Evolutionary conservation across 305 asterid species (phyloP).

Genomic region (Andrographis paniculata): DNA sequence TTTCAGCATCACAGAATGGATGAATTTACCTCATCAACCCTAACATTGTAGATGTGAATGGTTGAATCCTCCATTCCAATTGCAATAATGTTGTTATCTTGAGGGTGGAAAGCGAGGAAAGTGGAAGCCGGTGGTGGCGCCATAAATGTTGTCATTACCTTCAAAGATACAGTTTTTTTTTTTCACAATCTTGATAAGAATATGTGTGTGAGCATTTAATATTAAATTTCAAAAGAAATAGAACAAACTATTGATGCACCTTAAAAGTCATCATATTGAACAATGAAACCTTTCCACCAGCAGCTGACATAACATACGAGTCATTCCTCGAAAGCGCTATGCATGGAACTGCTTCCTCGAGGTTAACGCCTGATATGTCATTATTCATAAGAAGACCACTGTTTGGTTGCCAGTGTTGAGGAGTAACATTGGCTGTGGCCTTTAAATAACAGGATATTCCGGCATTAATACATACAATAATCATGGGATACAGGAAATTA

Average conservation of each 20-base stretch:
- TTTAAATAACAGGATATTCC: background rate
- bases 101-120: constrained; percentile 91
- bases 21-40: constrained; percentile 80
- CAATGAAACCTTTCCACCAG: constrained; percentile 94
- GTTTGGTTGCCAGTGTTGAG: constrained; percentile 87
- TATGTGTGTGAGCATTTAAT: no score
- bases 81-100: constrained; percentile 87
- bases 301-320: constrained; percentile 97
- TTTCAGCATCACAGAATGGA: constrained; percentile 1
- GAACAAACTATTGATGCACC: constrained; percentile 38
- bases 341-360: constrained; percentile 85
- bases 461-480: background rate
- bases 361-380: constrained; percentile 61
- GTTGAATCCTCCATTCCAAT: constrained; percentile 98
- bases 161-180: constrained; percentile 15
- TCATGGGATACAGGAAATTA: background rate
- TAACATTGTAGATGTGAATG: constrained; percentile 84
- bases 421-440: constrained; percentile 20
- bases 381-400: constrained; percentile 86
- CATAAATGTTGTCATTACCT: constrained; percentile 97
- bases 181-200: background rate
- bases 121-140: constrained; percentile 97
- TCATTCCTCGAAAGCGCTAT: constrained; percentile 90
- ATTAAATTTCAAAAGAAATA: constrained; percentile 7
- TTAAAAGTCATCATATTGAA: constrained; percentile 98